Conservation (phyloP, 805 yeast genomes). For the Candida boidinii region DNA sequence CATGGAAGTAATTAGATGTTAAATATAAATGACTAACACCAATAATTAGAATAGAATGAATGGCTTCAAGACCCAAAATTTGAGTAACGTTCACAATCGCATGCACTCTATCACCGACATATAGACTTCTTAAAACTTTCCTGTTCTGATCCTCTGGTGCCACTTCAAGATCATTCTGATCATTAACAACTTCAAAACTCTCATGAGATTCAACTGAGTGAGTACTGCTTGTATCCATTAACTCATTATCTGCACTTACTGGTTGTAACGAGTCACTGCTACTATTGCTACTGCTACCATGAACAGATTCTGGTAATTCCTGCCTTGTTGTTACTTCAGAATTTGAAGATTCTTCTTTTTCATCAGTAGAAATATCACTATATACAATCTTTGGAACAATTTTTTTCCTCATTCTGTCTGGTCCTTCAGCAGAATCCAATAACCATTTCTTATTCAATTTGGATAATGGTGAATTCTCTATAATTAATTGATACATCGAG, state of each 20-base stretch:
- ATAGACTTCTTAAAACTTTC: slow-evolving; percentile 61
- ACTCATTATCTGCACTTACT: not conserved
- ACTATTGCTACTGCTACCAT: no score
- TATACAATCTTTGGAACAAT: slow-evolving; percentile 45
- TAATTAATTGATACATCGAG: slow-evolving; percentile 38
- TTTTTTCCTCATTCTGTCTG: slow-evolving; percentile 57
- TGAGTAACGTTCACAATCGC: slow-evolving; percentile 69
- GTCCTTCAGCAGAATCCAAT: slow-evolving; percentile 63
- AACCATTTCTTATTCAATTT: slow-evolving; percentile 28
- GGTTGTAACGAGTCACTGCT: no score
- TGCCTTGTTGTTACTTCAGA: no score
- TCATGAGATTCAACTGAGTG: slow-evolving; percentile 11
- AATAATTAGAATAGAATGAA: slow-evolving; percentile 65
- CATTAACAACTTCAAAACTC: slow-evolving; percentile 36
- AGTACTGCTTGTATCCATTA: not conserved
- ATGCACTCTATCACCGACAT: slow-evolving; percentile 61
- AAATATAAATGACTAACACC: slow-evolving; percentile 61
- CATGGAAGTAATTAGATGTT: slow-evolving; percentile 60
- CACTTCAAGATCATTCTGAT: slow-evolving; percentile 24
- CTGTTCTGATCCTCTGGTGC: slow-evolving; percentile 61
- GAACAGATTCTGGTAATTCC: no score
- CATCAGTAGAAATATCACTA: no score
- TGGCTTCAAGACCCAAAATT: slow-evolving; percentile 67
- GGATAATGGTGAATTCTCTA: slow-evolving; percentile 22
- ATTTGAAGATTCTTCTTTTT: not conserved